These are phyloP conservation scores for Croton laevigatus DNA, from an alignment of 441 rosid species.

Conservation along the genomic window DNA sequence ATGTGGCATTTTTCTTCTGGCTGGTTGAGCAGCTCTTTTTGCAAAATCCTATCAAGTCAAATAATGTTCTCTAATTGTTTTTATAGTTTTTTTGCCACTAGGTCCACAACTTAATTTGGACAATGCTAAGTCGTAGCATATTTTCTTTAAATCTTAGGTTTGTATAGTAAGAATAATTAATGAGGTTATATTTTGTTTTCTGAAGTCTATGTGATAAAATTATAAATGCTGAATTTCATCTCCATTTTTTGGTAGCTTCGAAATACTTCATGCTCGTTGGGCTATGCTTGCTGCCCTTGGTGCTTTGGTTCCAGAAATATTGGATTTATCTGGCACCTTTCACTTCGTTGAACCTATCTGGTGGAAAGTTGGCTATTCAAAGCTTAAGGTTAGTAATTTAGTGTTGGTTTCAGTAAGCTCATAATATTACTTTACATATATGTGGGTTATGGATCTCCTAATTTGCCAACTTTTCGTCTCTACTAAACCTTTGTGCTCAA, in stretches of 20 bases:
- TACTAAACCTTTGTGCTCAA: not conserved
- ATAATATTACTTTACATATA: not conserved
- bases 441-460: slow-evolving; percentile 1
- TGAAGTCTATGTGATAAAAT: not conserved
- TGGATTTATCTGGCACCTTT: slow-evolving; percentile 62
- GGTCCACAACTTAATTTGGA: not conserved
- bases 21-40: not conserved
- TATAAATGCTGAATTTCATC: not conserved
- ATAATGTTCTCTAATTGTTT: not conserved
- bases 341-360: slow-evolving; percentile 84
- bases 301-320: slow-evolving; percentile 76
- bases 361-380: slow-evolving; percentile 95
- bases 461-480: not conserved
- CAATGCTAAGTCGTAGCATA: not conserved
- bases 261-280: slow-evolving; percentile 96
- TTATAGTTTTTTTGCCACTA: not conserved
- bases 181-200: not conserved
- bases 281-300: slow-evolving; percentile 96
- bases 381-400: slow-evolving; percentile 56
- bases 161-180: not conserved
- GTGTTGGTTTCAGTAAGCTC: slow-evolving; percentile 2
- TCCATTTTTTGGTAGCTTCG: slow-evolving; percentile 54
- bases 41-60: not conserved
- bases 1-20: not conserved
- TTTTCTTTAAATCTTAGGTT: not conserved